These are phyloP conservation scores for Acanthamoeba lugdunensis DNA, from an alignment of 208 protist species.

Conservation along the genomic window DNA sequence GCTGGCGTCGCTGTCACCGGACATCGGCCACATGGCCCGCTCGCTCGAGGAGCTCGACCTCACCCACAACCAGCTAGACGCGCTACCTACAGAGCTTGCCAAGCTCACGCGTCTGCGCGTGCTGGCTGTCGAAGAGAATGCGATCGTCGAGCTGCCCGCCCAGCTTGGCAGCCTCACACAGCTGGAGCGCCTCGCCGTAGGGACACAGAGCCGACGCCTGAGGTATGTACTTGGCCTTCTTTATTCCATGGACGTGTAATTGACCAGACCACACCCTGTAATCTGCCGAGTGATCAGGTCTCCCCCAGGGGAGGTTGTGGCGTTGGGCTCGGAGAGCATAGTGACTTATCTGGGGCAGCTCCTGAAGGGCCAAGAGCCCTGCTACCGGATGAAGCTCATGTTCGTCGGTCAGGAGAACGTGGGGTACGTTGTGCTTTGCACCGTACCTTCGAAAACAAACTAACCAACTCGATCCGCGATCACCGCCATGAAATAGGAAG, in stretches of 20 bases:
- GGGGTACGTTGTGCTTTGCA: background rate
- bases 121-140: background rate
- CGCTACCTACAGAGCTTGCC: background rate
- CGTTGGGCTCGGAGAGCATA: background rate
- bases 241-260: too few relatives aligned
- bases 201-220: background rate
- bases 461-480: background rate
- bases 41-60: constrained; percentile 35
- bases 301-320: background rate
- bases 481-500: background rate
- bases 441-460: too few relatives aligned
- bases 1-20: background rate
- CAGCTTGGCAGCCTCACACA: background rate
- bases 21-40: background rate
- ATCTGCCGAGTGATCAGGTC: too few relatives aligned
- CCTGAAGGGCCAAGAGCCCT: constrained; percentile 9
- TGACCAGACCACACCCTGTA: too few relatives aligned
- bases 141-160: constrained; percentile 6
- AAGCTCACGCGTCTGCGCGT: constrained; percentile 6
- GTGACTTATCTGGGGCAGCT: background rate
- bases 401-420: constrained; percentile 54
- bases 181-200: background rate
- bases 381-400: constrained; percentile 38
- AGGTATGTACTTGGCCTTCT: background rate
- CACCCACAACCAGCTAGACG: background rate